These are phyloP conservation scores for Penicillium maclennaniae DNA, from an alignment of 495 filamentous ascomycete genomes.

Conservation along the genomic window DNA sequence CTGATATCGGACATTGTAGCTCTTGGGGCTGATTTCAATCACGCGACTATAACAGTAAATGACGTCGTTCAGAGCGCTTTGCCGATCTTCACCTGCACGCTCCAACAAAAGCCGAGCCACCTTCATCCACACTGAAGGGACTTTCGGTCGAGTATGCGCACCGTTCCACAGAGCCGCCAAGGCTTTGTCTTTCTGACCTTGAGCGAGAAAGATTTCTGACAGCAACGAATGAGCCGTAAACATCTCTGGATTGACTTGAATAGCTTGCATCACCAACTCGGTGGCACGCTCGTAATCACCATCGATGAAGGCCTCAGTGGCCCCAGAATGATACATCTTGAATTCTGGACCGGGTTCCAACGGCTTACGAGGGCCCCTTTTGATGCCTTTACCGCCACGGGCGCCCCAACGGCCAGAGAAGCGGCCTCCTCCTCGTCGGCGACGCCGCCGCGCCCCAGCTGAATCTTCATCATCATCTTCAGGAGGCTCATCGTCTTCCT, in stretches of 20 bases:
- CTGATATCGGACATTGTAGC: constrained; percentile 56
- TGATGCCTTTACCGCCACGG: constrained; percentile 47
- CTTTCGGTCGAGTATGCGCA: constrained; percentile 66
- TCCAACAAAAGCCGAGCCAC: constrained; percentile 65
- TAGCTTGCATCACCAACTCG: constrained; percentile 59
- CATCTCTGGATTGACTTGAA: constrained; percentile 80
- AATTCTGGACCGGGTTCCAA: constrained; percentile 71
- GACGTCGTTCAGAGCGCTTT: constrained; percentile 51
- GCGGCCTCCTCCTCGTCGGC: constrained; percentile 35
- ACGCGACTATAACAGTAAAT: constrained; percentile 69
- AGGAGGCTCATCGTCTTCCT: constrained; percentile 32
- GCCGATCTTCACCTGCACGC: constrained; percentile 50
- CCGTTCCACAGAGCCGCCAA: constrained; percentile 65
- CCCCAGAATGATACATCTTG: constrained; percentile 64
- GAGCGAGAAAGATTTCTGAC: constrained; percentile 65
- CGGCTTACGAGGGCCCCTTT: constrained; percentile 65
- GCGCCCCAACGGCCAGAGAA: constrained; percentile 44
- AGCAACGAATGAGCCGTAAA: constrained; percentile 72
- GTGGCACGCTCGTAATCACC: constrained; percentile 61
- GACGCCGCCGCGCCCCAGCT: constrained; percentile 24
- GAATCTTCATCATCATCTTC: constrained; percentile 33
- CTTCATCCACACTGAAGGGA: constrained; percentile 63
- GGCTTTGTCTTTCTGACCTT: constrained; percentile 64
- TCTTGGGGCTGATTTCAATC: constrained; percentile 55
- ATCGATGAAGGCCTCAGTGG: constrained; percentile 65